phyloP scores from a whole-genome alignment of 495 filamentous ascomycete genomes.

The Apiosordaria backusii region DNA sequence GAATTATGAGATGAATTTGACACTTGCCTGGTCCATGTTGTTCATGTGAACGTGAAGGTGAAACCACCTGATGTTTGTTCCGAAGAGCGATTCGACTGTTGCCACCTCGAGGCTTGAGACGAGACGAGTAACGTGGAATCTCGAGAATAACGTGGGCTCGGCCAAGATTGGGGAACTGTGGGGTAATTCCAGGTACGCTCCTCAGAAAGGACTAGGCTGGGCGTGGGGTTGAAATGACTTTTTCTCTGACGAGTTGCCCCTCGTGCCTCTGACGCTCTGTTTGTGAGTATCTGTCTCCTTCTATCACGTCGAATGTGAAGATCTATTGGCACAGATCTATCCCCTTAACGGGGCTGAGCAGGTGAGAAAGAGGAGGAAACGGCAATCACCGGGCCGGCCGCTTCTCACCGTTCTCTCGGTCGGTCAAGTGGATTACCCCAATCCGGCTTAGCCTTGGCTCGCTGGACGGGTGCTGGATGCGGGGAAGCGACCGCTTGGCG shows the following conservation, averaged over 20 bases:
- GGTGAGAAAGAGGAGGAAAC: neutral
- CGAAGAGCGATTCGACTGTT: neutral
- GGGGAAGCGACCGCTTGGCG: neutral
- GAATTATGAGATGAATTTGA: neutral
- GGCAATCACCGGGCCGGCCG: neutral
- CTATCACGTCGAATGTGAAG: neutral
- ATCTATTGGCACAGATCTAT: neutral
- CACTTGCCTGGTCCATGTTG: neutral
- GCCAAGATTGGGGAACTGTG: neutral
- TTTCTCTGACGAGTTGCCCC: neutral
- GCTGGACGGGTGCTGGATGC: neutral
- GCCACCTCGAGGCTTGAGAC: neutral
- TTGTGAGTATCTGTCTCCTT: neutral
- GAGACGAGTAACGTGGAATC: too few species aligned
- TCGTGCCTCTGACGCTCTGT: neutral
- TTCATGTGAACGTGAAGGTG: neutral
- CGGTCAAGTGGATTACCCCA: neutral
- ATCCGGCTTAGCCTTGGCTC: neutral
- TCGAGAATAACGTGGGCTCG: neutral
- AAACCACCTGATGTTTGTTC: neutral
- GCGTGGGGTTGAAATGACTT: neutral
- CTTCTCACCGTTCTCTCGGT: neutral
- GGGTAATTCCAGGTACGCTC: neutral
- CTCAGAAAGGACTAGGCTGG: neutral
- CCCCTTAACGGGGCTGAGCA: neutral